These are phyloP conservation scores for Emergomyces orientalis DNA, from an alignment of 2,329 filamentous ascomycete genomes.

Conservation along the genomic window DNA sequence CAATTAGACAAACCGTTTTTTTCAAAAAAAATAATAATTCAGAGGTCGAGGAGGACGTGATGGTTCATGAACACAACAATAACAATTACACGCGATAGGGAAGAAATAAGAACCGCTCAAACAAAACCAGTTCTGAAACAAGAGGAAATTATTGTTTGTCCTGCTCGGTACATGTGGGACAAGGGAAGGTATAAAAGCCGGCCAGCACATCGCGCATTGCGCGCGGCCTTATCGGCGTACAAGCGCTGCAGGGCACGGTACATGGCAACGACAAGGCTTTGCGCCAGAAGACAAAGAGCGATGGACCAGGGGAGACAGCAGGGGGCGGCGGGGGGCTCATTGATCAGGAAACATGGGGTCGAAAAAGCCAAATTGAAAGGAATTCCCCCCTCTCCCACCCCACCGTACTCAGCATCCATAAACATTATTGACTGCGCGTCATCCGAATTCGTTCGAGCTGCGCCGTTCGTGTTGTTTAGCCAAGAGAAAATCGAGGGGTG, in stretches of 20 bases:
- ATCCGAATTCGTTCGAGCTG: background rate
- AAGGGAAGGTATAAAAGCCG: background rate
- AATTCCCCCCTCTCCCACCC: background rate
- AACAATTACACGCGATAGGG: too few relatives aligned
- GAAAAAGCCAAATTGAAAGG: background rate
- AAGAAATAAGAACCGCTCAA: background rate
- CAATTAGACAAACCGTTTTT: background rate
- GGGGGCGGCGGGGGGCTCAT: background rate
- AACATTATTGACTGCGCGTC: background rate
- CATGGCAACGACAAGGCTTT: background rate
- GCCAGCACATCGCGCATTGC: background rate
- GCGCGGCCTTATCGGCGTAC: background rate
- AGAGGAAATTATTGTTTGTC: background rate
- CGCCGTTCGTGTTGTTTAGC: background rate
- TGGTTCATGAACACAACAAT: too few relatives aligned
- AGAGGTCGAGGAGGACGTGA: background rate
- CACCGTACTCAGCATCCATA: background rate
- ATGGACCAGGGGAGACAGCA: background rate
- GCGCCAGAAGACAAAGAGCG: background rate
- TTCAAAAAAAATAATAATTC: background rate
- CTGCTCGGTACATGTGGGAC: background rate
- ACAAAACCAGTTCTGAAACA: background rate
- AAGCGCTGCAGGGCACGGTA: background rate
- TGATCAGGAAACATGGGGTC: conserved; percentile 1
- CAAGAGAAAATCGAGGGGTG: background rate